These are phyloP conservation scores for Lachancea quebecensis DNA, from an alignment of 805 yeast species.

Conservation along the genomic window DNA sequence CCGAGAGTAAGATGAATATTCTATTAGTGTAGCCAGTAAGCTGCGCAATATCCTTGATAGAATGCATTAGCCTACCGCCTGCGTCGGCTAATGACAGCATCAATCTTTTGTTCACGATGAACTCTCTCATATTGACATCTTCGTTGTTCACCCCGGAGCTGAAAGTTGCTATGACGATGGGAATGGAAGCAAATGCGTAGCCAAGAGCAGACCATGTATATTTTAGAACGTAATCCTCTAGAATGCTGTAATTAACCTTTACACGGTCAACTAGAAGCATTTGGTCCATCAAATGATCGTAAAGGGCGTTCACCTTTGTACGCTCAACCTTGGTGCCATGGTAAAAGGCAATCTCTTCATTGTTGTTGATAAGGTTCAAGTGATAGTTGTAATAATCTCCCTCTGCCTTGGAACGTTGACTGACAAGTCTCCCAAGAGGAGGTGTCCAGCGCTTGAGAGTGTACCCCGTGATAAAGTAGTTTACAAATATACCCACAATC, in stretches of 20 bases:
- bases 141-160: slow-evolving; percentile 30
- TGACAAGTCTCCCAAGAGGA: slow-evolving; percentile 70
- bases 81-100: slow-evolving; percentile 92
- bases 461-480: slow-evolving; percentile 75
- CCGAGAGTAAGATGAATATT: slow-evolving; percentile 67
- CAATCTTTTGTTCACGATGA: slow-evolving; percentile 82
- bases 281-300: slow-evolving; percentile 49
- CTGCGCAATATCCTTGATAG: slow-evolving; percentile 86
- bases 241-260: slow-evolving; percentile 59
- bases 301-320: slow-evolving; percentile 52
- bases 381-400: slow-evolving; percentile 87
- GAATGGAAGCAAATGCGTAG: slow-evolving; percentile 83
- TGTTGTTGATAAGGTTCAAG: slow-evolving; percentile 74
- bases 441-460: slow-evolving; percentile 71
- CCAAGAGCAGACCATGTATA: slow-evolving; percentile 95
- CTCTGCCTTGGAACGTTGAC: slow-evolving; percentile 69
- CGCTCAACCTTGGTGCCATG: slow-evolving; percentile 82
- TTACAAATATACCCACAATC: slow-evolving; percentile 69
- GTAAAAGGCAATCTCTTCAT: slow-evolving; percentile 91
- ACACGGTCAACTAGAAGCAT: slow-evolving; percentile 47
- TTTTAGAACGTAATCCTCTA: slow-evolving; percentile 82
- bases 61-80: slow-evolving; percentile 88
- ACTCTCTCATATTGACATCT: slow-evolving; percentile 71
- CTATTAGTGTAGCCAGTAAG: slow-evolving; percentile 87
- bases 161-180: slow-evolving; percentile 60